Conservation (phyloP, 2,329 filamentous ascomycete genomes). For the Colletotrichum cuscutae region DNA sequence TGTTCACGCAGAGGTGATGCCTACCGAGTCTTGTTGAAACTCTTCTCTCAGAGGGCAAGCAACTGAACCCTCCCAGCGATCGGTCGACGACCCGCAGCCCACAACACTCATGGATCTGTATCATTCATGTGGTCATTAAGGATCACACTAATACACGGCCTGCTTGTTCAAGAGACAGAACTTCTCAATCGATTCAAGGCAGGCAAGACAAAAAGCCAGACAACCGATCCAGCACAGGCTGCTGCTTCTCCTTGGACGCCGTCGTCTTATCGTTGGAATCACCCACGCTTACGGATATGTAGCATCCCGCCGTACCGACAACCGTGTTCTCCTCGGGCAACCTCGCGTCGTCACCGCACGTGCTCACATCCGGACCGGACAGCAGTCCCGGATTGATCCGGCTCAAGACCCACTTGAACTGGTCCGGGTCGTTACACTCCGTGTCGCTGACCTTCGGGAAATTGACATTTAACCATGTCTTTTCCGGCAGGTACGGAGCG, state of each 20-base stretch:
- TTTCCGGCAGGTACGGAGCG: constrained; percentile 70
- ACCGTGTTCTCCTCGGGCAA: constrained; percentile 70
- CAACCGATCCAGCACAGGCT: constrained; percentile 61
- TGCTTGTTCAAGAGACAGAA: rapidly evolving
- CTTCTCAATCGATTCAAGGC: constrained; percentile 37
- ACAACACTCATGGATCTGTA: not conserved
- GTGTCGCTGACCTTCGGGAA: constrained; percentile 50
- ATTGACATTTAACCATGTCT: constrained; percentile 71
- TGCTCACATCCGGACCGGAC: constrained; percentile 63
- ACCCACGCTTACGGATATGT: constrained; percentile 71
- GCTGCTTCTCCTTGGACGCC: constrained; percentile 61
- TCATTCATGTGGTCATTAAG: not conserved
- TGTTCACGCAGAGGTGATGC: too few species aligned
- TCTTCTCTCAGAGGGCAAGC: too few species aligned
- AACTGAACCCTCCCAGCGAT: too few species aligned
- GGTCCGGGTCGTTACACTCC: constrained; percentile 58
- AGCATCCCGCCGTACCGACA: constrained; percentile 61
- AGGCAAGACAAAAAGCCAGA: constrained; percentile 58
- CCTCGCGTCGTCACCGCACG: constrained; percentile 60
- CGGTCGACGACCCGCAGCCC: not conserved
- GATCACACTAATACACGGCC: not conserved
- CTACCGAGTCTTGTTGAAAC: too few species aligned
- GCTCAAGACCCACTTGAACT: constrained; percentile 73
- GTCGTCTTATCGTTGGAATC: constrained; percentile 65
- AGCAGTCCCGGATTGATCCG: constrained; percentile 68